Evolutionary conservation across 768 basidiomycete genomes (phyloP), one percentile per base, ranked within the genome.

Genomic region (Leccinum fibrillosum): DNA sequence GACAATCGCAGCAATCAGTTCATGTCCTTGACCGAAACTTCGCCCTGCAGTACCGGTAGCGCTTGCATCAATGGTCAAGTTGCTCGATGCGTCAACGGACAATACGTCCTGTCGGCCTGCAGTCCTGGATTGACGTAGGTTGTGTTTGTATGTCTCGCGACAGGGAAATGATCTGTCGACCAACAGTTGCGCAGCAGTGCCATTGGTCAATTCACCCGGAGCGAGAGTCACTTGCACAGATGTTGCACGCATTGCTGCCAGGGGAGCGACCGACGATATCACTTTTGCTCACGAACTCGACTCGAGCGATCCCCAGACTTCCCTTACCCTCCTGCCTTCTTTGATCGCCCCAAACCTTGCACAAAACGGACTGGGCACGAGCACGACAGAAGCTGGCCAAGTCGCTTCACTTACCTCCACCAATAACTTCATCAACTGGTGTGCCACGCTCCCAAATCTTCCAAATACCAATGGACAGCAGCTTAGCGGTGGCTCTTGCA

Each of bases 351-450:
- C 66, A 4, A 81, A 82, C 17, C 85, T 88, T 57, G 77, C 74
- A 12, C 73, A 82, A 47, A 67, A 83, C 59, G 89, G 88, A 19
- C 70, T 75, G 59, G 61, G 64, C 13, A 54, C 48, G 19, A 63
- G 58, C 26, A 61, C 68, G 25, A 61, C 74, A 1, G 63, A 64
- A 1, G 61, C 77, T 53, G 83, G 83, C 30, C 79, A 86, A 70
- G 78, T 79, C 28, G 74, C 83, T 13, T 86, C 85, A 5, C 71
- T 83, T 7, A 85, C 81, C 0, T 85, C 86, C n/a, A 71, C 70
- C 45, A 86, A 90, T 75, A 89, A 90, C 77, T 90, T 86, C 69
- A 86, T 88, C 74, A 86, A 87, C 74, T 86, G 76, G 69, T 88
- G 87, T 63, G 69, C 75, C 10, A 81, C 79, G 13, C 65, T 77